Percentiles rank a stretch among this genome's conserved stretches.
These are phyloP conservation scores for Lyophyllum semitale DNA, from an alignment of 768 basidiomycete genomes.

Conservation along the genomic window DNA sequence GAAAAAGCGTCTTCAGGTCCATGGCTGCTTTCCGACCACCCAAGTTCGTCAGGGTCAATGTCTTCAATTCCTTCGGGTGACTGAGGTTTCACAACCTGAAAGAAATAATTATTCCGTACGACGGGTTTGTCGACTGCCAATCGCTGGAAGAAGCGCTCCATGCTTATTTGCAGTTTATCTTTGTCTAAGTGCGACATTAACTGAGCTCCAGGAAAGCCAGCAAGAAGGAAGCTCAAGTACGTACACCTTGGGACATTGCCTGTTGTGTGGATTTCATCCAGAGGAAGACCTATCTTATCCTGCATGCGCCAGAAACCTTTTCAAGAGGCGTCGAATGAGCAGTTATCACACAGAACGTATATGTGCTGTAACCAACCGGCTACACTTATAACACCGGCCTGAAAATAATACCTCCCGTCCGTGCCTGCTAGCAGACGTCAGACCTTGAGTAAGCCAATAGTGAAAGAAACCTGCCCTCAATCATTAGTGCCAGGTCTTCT, in stretches of 20 bases:
- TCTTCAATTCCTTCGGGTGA: constrained; percentile 17
- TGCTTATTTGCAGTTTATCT: constrained; percentile 61
- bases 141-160: constrained; percentile 72
- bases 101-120: constrained; percentile 66
- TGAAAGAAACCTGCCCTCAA: constrained; percentile 45
- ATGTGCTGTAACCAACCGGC: constrained; percentile 44
- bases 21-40: constrained; percentile 49
- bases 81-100: constrained; percentile 30
- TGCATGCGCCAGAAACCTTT: constrained; percentile 75
- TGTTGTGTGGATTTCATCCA: constrained; percentile 71
- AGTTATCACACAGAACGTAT: background rate
- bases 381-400: constrained; percentile 69
- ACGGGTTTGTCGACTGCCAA: constrained; percentile 70
- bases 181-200: constrained; percentile 39
- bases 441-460: background rate
- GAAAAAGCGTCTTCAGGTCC: constrained; percentile 23
- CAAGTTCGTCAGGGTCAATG: constrained; percentile 65
- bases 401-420: constrained; percentile 75
- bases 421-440: constrained; percentile 36
- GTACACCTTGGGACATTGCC: constrained; percentile 76
- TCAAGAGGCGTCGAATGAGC: background rate
- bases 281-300: constrained; percentile 73
- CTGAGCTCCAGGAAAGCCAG: background rate
- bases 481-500: constrained; percentile 61
- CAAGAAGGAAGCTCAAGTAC: constrained; percentile 21